Evolutionary conservation across 306 rosid species (phyloP).

Genomic region (Rosa chinensis): DNA sequence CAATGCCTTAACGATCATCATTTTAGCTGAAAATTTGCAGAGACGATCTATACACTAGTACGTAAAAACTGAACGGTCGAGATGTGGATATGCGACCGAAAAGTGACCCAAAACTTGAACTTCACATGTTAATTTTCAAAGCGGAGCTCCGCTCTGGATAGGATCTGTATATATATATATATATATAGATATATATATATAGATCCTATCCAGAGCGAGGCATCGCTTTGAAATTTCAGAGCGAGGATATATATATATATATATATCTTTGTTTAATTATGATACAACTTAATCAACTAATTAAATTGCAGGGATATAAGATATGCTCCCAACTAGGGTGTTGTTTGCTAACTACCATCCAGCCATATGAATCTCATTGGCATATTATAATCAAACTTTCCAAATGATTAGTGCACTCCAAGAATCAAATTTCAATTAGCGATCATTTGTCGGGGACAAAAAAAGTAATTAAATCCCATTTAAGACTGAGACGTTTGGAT

Average conservation of each 20-base stretch:
- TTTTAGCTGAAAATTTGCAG: too few species aligned
- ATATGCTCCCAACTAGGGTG: conserved; percentile 9
- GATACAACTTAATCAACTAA: background rate
- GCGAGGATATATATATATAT: background rate
- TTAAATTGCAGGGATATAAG: background rate
- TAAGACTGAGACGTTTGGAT: background rate
- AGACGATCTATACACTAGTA: too few species aligned
- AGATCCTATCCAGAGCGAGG: too few species aligned
- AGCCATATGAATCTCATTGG: background rate
- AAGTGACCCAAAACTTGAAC: too few species aligned
- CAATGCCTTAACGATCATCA: too few species aligned
- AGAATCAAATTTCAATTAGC: background rate
- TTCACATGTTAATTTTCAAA: too few species aligned
- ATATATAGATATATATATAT: too few species aligned
- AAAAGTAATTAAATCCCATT: background rate
- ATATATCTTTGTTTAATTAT: background rate
- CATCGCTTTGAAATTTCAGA: too few species aligned
- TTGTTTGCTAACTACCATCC: conserved; percentile 2
- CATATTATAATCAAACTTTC: background rate
- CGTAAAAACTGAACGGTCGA: too few species aligned
- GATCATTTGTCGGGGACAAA: conserved; percentile 7
- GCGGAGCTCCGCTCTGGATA: too few species aligned
- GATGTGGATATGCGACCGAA: too few species aligned
- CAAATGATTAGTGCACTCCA: conserved; percentile 5
- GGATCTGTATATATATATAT: too few species aligned